phyloP scores from a whole-genome alignment of 768 basidiomycete species.

The Kwoniella bestiolae region DNA sequence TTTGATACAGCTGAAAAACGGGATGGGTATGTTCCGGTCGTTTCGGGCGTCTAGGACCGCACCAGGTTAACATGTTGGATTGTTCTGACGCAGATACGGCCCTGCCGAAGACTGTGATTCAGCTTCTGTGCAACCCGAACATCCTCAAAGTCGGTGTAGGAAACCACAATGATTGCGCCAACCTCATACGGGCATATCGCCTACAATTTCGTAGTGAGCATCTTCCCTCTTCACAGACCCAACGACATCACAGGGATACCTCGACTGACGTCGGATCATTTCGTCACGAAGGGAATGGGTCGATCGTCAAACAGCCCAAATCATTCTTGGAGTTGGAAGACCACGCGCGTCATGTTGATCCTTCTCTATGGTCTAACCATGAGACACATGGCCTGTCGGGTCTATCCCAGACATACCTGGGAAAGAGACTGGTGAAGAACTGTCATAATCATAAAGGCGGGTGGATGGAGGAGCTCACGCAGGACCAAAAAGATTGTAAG shows the following conservation, averaged over 20 bases:
- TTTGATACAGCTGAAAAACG: constrained; percentile 41
- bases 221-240: no score
- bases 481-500: constrained; percentile 47
- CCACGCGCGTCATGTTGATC: constrained; percentile 48
- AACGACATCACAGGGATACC: neutral
- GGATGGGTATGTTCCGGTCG: constrained; percentile 32
- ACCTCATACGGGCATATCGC: constrained; percentile 49
- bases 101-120: constrained; percentile 31
- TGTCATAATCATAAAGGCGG: constrained; percentile 38
- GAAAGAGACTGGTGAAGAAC: constrained; percentile 40
- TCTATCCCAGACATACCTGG: constrained; percentile 37
- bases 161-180: constrained; percentile 45
- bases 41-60: no score
- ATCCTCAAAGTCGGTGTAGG: constrained; percentile 46
- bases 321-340: constrained; percentile 44
- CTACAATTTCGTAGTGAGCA: constrained; percentile 14
- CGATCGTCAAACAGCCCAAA: neutral
- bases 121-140: constrained; percentile 29
- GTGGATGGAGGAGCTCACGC: constrained; percentile 35
- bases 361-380: constrained; percentile 37
- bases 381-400: constrained; percentile 39
- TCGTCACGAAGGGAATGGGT: neutral
- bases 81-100: constrained; percentile 6
- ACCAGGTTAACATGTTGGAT: no score
- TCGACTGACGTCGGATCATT: neutral